phyloP scores from a whole-genome alignment of 306 rosid species.

The Rubus idaeus region DNA sequence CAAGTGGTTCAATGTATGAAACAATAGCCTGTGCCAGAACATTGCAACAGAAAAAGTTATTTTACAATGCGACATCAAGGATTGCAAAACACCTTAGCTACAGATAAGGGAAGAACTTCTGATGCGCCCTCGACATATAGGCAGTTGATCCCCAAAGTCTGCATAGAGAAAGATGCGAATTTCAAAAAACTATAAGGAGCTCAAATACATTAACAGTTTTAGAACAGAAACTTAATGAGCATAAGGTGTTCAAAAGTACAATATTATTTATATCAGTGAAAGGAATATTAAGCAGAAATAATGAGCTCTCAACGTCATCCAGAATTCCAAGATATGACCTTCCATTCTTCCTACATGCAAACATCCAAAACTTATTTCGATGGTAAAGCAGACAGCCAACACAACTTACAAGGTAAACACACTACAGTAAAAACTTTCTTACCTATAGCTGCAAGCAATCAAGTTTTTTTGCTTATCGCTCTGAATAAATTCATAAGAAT shows the following conservation, averaged over 20 bases:
- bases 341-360: slow-evolving; percentile 69
- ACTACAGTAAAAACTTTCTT: slow-evolving; percentile 8
- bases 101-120: slow-evolving; percentile 61
- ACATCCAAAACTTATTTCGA: slow-evolving; percentile 3
- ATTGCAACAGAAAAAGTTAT: neutral
- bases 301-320: slow-evolving; percentile 56
- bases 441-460: slow-evolving; percentile 89
- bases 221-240: slow-evolving; percentile 7
- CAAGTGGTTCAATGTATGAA: too few species aligned
- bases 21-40: slow-evolving; percentile 1
- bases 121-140: slow-evolving; percentile 86
- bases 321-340: slow-evolving; percentile 82
- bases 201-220: slow-evolving; percentile 17
- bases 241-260: slow-evolving; percentile 42
- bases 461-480: slow-evolving; percentile 36
- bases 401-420: neutral
- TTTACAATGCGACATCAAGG: slow-evolving; percentile 1
- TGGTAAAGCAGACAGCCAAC: neutral
- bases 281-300: slow-evolving; percentile 69
- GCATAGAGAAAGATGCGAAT: slow-evolving; percentile 32
- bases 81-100: slow-evolving; percentile 59
- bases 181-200: slow-evolving; percentile 5
- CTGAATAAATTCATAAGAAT: slow-evolving; percentile 69
- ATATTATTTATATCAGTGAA: slow-evolving; percentile 78
- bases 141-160: slow-evolving; percentile 55